These are phyloP conservation scores for Gamsiella multidivaricata DNA, from an alignment of 192 early-diverging fungal species.

Conservation along the genomic window DNA sequence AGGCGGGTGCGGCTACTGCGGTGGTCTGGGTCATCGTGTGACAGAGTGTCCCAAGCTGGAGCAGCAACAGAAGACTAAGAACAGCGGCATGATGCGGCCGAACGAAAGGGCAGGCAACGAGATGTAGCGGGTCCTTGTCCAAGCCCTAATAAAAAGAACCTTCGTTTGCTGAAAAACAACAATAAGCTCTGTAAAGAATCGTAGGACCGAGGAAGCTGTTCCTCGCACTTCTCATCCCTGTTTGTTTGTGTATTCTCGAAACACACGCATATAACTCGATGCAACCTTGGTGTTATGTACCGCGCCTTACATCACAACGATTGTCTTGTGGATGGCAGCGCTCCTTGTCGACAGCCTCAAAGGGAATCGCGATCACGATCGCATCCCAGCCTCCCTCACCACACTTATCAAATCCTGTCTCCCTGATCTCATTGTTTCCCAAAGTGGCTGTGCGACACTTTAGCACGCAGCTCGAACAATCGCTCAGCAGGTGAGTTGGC, in stretches of 20 bases:
- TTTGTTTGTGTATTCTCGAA: no score
- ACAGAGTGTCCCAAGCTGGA: conserved; percentile 87
- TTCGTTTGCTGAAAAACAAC: no score
- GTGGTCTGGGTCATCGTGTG: conserved; percentile 94
- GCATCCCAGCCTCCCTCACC: no score
- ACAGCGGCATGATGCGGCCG: conserved; percentile 48
- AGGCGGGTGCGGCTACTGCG: conserved; percentile 92
- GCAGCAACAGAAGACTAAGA: conserved; percentile 68
- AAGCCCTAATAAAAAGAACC: not conserved
- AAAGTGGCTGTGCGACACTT: not conserved
- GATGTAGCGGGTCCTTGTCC: conserved; percentile 18
- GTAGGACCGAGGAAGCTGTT: no score
- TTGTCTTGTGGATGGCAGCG: no score
- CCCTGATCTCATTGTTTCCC: not conserved
- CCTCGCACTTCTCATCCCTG: no score
- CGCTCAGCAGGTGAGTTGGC: not conserved
- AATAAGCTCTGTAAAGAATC: no score
- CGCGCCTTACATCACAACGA: no score
- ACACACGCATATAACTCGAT: no score
- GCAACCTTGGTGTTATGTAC: no score
- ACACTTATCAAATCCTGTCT: not conserved
- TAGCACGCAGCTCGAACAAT: not conserved
- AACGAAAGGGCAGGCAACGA: conserved; percentile 51
- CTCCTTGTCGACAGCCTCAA: no score
- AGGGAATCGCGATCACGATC: no score